Evolutionary conservation across 2,329 filamentous ascomycete species (phyloP).

Genomic region (Colletotrichum sojae): DNA sequence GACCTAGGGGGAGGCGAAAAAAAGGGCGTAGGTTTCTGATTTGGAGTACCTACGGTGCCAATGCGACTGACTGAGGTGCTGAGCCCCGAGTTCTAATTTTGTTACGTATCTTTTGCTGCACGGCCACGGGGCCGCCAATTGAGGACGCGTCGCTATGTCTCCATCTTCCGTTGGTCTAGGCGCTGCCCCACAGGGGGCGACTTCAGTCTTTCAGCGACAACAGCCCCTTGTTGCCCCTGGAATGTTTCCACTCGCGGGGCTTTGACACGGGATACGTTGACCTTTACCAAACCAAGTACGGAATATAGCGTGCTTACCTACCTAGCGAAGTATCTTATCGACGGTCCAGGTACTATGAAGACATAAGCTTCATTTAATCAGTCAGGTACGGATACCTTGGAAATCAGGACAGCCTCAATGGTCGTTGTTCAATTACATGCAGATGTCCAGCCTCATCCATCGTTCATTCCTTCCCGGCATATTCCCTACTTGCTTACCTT

Average conservation of each 20-base stretch:
- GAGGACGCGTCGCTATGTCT: constrained; percentile 34
- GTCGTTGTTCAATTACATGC: neutral
- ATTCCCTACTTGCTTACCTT: no score
- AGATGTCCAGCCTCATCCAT: neutral
- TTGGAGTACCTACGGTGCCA: constrained; percentile 19
- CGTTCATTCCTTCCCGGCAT: neutral
- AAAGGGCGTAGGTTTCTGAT: constrained; percentile 32
- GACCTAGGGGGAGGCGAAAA: constrained; percentile 16
- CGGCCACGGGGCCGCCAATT: constrained; percentile 35
- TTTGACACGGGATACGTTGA: constrained; percentile 19
- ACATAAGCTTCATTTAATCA: neutral
- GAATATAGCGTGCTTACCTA: no score
- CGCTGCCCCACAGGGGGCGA: constrained; percentile 29
- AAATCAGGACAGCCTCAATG: neutral
- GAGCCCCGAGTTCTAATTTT: constrained; percentile 35
- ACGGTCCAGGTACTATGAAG: neutral
- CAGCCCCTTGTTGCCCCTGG: constrained; percentile 8
- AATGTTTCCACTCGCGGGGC: constrained; percentile 15
- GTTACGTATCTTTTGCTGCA: constrained; percentile 40
- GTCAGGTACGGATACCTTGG: no score
- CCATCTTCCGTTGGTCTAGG: constrained; percentile 30
- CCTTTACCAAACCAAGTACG: constrained; percentile 14
- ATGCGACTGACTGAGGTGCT: constrained; percentile 27
- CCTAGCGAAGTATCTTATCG: neutral
- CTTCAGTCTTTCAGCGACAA: constrained; percentile 2